Evolutionary conservation across 2,329 filamentous ascomycete species (phyloP), one percentile per base, ranked within the genome.

Genomic region (Alternaria sp.): DNA sequence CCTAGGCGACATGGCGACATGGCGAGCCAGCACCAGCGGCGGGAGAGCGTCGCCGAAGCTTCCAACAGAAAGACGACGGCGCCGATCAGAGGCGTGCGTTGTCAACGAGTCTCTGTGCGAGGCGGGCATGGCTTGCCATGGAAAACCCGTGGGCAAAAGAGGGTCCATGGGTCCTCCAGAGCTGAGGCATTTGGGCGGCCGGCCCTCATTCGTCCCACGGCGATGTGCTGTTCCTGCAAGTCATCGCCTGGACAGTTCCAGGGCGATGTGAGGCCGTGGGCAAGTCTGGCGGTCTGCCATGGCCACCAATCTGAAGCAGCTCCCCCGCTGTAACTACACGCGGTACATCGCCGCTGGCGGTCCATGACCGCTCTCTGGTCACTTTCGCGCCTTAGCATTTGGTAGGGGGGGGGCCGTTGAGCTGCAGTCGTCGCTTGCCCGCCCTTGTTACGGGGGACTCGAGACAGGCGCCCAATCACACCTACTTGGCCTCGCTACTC

Each of bases 221-320:
- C 51, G 61, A 65, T 62, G 60, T 63, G 65, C 66, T 67, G 68
- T 56, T 61, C 55, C 60, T 69, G 67, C 66, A 70, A 70, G 67
- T 66, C 64, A 67, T 66, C 44, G 59, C 49, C 54, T 50, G 57
- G 52, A 44, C 52, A 31, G 31, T 17, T 45, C 51, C 40, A 56
- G 46, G 24, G 36, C 44, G 24, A 37, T 40, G 23, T 50, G 39
- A 49, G 39, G 37, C 4, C 52, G 52, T 48, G 40, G 41, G 37
- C 41, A 48, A 11, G 28, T 49, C 51, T 59, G 58, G 61, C 63
- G 61, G 63, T 66, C 63, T 58, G 61, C 14, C 51, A 14, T 50
- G 36, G 60, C 56, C 54, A 58, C 51, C 55, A 57, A 56, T 61
- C 46, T 56, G 37, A 36, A 51, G 45, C 39, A 46, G 44, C 44